A percentile compares a stretch with the other conserved stretches of the same genome.
Conservation (phyloP, 768 basidiomycete species). For the Holtermannia corniformis region DNA sequence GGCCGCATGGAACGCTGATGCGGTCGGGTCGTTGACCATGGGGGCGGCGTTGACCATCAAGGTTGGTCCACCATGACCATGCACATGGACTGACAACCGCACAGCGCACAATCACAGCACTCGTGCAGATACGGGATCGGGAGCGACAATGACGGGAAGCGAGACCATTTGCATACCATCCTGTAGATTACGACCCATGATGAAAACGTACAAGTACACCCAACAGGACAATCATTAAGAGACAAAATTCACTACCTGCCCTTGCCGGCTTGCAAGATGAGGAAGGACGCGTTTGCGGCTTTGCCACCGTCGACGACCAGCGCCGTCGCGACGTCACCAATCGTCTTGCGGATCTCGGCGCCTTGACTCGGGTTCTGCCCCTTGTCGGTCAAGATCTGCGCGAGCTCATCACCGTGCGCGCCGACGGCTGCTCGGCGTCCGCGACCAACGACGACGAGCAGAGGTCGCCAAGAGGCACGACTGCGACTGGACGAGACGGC, state of each 20-base stretch:
- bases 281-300: slow-evolving; percentile 32
- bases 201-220: not conserved
- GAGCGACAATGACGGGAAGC: too few relatives aligned
- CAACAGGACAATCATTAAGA: not conserved
- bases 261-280: slow-evolving; percentile 40
- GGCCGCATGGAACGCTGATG: slow-evolving; percentile 29
- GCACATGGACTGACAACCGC: too few relatives aligned
- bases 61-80: too few relatives aligned
- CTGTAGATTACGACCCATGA: not conserved
- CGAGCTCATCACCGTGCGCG: slow-evolving; percentile 55
- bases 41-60: slow-evolving; percentile 25
- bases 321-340: slow-evolving; percentile 74
- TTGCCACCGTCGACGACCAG: slow-evolving; percentile 52
- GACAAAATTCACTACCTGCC: not conserved
- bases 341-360: slow-evolving; percentile 63
- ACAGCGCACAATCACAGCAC: slow-evolving; percentile 7
- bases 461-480: slow-evolving; percentile 44
- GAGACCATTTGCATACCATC: not conserved
- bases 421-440: slow-evolving; percentile 52
- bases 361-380: slow-evolving; percentile 45
- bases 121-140: slow-evolving; percentile 3
- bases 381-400: slow-evolving; percentile 53
- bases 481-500: slow-evolving; percentile 41
- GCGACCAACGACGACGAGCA: slow-evolving; percentile 63
- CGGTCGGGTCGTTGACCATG: slow-evolving; percentile 23